Conservation (phyloP, 116 monocot species). For the Zostera marina region DNA sequence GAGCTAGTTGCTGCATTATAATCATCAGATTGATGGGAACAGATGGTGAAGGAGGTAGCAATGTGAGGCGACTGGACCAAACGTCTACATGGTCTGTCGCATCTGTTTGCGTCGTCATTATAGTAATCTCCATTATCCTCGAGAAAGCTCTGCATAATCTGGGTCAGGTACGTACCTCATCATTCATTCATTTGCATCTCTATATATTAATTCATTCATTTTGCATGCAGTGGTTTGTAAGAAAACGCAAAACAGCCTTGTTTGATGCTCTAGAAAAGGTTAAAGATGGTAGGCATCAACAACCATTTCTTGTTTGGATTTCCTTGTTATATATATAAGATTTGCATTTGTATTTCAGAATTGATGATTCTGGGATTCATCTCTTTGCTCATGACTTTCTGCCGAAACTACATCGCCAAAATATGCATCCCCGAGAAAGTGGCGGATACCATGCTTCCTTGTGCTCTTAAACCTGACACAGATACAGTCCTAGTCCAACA, state of each 20-base stretch:
- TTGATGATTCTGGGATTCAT: slow-evolving; percentile 95
- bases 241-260: slow-evolving; percentile 40
- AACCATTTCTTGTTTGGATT: too few relatives aligned
- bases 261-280: slow-evolving; percentile 74
- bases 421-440: slow-evolving; percentile 72
- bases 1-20: too few relatives aligned
- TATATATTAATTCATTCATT: neutral
- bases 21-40: too few relatives aligned
- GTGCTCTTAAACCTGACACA: slow-evolving; percentile 15
- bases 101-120: slow-evolving; percentile 39
- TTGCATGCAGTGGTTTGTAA: slow-evolving; percentile 40
- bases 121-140: slow-evolving; percentile 39
- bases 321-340: too few relatives aligned
- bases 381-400: slow-evolving; percentile 81
- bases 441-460: slow-evolving; percentile 78
- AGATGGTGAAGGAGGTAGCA: slow-evolving; percentile 3
- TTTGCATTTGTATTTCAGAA: too few relatives aligned
- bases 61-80: slow-evolving; percentile 28
- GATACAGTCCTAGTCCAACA: too few relatives aligned
- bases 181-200: neutral
- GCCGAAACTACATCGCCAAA: slow-evolving; percentile 73
- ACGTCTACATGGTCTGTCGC: slow-evolving; percentile 79
- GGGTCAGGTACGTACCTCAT: slow-evolving; percentile 20
- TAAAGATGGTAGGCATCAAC: slow-evolving; percentile 81
- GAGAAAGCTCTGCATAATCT: slow-evolving; percentile 42